Percentiles rank a stretch among this genome's conserved stretches.
Conservation (phyloP, 345 rosid genomes). For the Abelmoschus esculentus region DNA sequence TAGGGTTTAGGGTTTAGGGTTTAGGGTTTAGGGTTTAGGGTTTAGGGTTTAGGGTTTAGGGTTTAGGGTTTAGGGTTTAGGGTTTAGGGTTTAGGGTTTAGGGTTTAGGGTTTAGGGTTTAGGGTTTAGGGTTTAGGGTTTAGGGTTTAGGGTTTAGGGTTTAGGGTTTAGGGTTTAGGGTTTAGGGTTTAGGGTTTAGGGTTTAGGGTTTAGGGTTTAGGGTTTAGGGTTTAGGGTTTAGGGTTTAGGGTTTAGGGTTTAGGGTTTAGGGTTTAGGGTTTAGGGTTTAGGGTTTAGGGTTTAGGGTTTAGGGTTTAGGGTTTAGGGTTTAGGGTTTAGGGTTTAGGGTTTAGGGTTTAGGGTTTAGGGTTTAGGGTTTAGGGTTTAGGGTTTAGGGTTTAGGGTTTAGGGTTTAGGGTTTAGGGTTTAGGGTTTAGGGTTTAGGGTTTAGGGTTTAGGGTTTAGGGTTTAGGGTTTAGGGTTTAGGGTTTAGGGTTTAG, state of each 20-base stretch:
- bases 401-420: constrained; percentile 12
- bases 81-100: not conserved
- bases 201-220: too few species aligned
- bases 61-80: not conserved
- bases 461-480: not conserved
- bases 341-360: constrained; percentile 18
- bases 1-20: too few species aligned
- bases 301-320: constrained; percentile 1
- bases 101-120: too few species aligned
- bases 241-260: constrained; percentile 26
- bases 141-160: constrained; percentile 25
- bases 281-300: not conserved
- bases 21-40: constrained; percentile 3
- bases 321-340: constrained; percentile 15
- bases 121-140: constrained; percentile 14
- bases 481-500: constrained; percentile 16
- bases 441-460: constrained; percentile 14
- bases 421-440: constrained; percentile 7
- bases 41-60: not conserved
- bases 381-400: constrained; percentile 20
- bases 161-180: constrained; percentile 17
- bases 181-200: constrained; percentile 11
- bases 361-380: constrained; percentile 12
- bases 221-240: constrained; percentile 10
- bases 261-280: constrained; percentile 18